A percentile compares a stretch with the other conserved stretches of the same genome.
phyloP scores from a whole-genome alignment of 306 rosid species.

The Myrica gale region DNA sequence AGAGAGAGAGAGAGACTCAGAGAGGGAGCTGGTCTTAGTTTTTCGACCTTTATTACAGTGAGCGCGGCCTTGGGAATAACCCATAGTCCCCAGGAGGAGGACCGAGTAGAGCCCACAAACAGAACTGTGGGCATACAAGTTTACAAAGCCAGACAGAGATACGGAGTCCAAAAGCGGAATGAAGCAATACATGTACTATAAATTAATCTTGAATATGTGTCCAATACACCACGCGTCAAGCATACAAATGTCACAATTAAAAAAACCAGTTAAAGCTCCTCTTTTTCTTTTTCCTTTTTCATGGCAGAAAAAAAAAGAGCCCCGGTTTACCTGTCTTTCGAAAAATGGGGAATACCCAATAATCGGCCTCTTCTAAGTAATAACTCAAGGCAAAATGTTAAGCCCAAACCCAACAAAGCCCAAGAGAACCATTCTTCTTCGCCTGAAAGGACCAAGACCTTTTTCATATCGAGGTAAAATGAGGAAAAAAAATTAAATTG shows the following conservation, averaged over 20 bases:
- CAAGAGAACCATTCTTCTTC: neutral
- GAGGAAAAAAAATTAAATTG: too few species aligned
- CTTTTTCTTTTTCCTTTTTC: too few species aligned
- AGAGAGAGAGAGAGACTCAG: constrained; percentile 1
- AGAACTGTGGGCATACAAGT: neutral
- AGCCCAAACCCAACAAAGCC: neutral
- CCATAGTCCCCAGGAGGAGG: constrained; percentile 25
- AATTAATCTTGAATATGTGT: too few species aligned
- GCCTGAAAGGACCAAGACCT: neutral
- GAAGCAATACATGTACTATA: too few species aligned
- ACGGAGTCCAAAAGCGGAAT: neutral
- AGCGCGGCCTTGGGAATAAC: constrained; percentile 11
- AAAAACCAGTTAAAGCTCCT: too few species aligned
- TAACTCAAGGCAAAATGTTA: neutral
- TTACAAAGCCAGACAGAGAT: neutral
- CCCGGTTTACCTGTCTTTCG: neutral
- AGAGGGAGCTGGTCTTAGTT: neutral
- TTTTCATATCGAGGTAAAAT: neutral
- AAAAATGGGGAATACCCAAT: neutral
- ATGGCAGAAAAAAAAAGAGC: neutral
- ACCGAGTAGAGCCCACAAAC: constrained; percentile 35
- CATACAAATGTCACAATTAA: too few species aligned
- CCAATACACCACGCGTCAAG: too few species aligned
- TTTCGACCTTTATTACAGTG: constrained; percentile 19
- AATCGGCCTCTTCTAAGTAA: neutral